phyloP scores from a whole-genome alignment of 2,329 filamentous ascomycete species.

The Ceratocystis cubensis region DNA sequence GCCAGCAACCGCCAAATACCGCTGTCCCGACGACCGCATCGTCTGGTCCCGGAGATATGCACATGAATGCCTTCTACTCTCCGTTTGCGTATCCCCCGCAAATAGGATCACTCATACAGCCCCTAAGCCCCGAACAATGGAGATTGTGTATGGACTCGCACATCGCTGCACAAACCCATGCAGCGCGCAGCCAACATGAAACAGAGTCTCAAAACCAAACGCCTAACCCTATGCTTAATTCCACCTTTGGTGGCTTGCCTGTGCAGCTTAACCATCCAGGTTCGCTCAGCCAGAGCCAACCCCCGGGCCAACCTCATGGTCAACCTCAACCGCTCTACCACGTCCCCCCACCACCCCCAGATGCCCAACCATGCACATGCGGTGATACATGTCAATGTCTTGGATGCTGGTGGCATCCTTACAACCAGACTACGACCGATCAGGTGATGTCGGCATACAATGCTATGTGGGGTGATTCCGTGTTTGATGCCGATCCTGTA shows the following conservation, averaged over 20 bases:
- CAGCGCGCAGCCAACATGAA: neutral
- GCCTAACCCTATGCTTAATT: neutral
- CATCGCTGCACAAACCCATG: conserved; percentile 22
- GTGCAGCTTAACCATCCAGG: neutral
- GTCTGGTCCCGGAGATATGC: conserved; percentile 24
- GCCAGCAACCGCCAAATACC: conserved; percentile 29
- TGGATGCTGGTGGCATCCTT: conserved; percentile 55
- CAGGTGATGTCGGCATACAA: conserved; percentile 39
- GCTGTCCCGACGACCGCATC: conserved; percentile 27
- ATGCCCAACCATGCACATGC: conserved; percentile 43
- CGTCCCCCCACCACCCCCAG: conserved; percentile 26
- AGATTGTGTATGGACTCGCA: conserved; percentile 34
- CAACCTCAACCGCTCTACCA: neutral
- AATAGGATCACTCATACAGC: conserved; percentile 43
- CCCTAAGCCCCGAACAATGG: conserved; percentile 43
- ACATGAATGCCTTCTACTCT: conserved; percentile 29
- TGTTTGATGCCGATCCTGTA: conserved; percentile 16
- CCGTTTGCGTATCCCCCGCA: conserved; percentile 41
- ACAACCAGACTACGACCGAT: conserved; percentile 49
- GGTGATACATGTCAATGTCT: conserved; percentile 55
- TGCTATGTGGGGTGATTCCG: conserved; percentile 30
- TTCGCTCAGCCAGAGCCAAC: neutral
- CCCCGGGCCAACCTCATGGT: neutral
- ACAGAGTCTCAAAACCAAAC: conserved; percentile 1
- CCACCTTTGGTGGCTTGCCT: neutral